Base-by-base conservation (phyloP, 768 basidiomycete genomes). In the Artomyces pyxidatus region DNA sequence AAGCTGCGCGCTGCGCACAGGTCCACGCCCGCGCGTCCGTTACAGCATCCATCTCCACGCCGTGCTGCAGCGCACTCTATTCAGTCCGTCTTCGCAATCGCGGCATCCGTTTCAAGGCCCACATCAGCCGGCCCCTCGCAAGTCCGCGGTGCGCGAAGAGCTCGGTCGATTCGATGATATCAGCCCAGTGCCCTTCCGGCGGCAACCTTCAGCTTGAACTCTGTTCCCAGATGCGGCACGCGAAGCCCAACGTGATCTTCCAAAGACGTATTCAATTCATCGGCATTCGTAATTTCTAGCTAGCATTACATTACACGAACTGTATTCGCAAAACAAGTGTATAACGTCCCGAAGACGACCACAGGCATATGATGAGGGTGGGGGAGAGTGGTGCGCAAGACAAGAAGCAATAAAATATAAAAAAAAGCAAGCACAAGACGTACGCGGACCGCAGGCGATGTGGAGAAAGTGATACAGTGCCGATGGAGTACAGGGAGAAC, bases 271-370 rank as follows among this genome's bases (percentile, higher is more conserved):
- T n/a, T n/a, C n/a, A n/a, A n/a, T n/a, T n/a, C n/a, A n/a, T n/a
- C 45, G 53, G 51, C 47, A 45, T 52, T 54, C 50, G 53, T 54
- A 52, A 44, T 54, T 56, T 56, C 53, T 54, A 54, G 45, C 55
- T 54, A 56, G 44, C 41, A 56, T 56, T 55, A 55, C 54, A 55
- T 53, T 54, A 54, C n/a, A n/a, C n/a, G n/a, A 48, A 48, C 51
- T 54, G 40, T 50, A 54, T 44, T 21, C 37, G n/a, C 48, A 47
- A 55, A 38, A 55, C 42, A 44, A 37, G 37, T 30, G 10, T 49
- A 50, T 45, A 54, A 47, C 49, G 55, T 54, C 55, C 55, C 38
- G 45, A 44, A 37, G 6, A 8, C 19, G 17, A 35, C 35, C 17
- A 29, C 26, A 22, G 12, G 30, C 45, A 48, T 44, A 37, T 28